Evolutionary conservation across 2,329 filamentous ascomycete species (phyloP).

Genomic region (Verruconis gallopava): DNA sequence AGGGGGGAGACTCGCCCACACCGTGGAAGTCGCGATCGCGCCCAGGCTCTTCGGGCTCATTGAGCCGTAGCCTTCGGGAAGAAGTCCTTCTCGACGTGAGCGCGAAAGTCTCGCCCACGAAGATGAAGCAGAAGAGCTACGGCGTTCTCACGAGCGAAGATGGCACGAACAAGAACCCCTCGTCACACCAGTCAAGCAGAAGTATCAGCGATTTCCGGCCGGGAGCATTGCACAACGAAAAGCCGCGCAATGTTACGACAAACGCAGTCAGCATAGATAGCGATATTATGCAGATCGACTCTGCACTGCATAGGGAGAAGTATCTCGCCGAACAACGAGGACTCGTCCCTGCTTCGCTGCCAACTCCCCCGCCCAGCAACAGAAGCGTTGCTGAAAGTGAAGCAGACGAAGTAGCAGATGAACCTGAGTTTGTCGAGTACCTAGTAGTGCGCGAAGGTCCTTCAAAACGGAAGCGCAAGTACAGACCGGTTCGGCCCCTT

Average conservation of each 20-base stretch:
- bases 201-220: conserved; percentile 84
- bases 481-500: conserved; percentile 66
- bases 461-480: conserved; percentile 57
- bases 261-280: conserved; percentile 36
- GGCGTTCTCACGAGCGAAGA: conserved; percentile 14
- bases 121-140: conserved; percentile 35
- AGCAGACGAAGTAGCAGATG: conserved; percentile 31
- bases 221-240: conserved; percentile 53
- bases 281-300: not conserved
- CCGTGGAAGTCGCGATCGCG: conserved; percentile 27
- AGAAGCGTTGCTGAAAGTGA: conserved; percentile 43
- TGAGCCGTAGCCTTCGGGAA: conserved; percentile 5
- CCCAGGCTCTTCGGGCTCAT: conserved; percentile 22
- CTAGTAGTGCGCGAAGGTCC: conserved; percentile 47
- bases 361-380: conserved; percentile 73
- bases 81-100: conserved; percentile 11
- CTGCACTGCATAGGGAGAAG: conserved; percentile 56
- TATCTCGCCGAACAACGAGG: conserved; percentile 71
- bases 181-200: conserved; percentile 42
- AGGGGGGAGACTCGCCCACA: conserved; percentile 26
- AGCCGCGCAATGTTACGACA: conserved; percentile 54
- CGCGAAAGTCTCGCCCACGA: conserved; percentile 18
- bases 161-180: conserved; percentile 24
- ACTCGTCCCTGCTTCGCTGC: conserved; percentile 40
- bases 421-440: conserved; percentile 23